Conservation (phyloP, 2,329 filamentous ascomycete species). For the Tetracladium maxilliforme region DNA sequence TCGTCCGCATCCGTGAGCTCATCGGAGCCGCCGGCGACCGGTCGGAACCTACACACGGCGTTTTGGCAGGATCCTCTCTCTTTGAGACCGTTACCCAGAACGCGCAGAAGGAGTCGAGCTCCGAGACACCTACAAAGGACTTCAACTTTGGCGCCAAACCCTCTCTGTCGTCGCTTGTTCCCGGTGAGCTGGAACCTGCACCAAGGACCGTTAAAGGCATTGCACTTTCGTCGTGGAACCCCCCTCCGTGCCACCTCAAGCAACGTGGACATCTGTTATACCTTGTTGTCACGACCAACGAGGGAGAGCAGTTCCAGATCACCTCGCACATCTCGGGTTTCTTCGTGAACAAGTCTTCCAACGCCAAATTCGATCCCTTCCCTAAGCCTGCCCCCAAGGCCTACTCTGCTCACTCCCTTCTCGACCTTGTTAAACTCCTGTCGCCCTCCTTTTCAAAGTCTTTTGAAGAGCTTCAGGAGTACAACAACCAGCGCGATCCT, state of each 20-base stretch:
- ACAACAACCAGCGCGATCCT: conserved; percentile 74
- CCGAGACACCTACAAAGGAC: conserved; percentile 28
- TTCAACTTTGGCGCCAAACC: conserved; percentile 66
- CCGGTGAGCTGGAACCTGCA: conserved; percentile 46
- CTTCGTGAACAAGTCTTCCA: conserved; percentile 93
- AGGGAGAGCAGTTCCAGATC: conserved; percentile 89
- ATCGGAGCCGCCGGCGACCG: conserved; percentile 85
- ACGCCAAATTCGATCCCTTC: conserved; percentile 85
- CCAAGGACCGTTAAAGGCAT: conserved; percentile 89
- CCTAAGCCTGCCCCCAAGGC: conserved; percentile 69
- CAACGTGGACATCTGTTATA: conserved; percentile 91
- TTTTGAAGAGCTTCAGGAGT: conserved; percentile 69
- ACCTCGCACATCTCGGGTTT: conserved; percentile 91
- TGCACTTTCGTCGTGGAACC: conserved; percentile 88
- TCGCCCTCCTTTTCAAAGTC: conserved; percentile 70
- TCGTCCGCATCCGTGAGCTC: conserved; percentile 80
- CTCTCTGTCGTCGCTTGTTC: conserved; percentile 56
- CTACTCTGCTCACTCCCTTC: conserved; percentile 68
- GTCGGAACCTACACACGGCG: conserved; percentile 73
- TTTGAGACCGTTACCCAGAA: conserved; percentile 56
- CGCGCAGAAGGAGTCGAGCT: conserved; percentile 16
- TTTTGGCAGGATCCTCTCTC: conserved; percentile 71
- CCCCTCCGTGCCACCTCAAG: conserved; percentile 78
- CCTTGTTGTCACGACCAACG: conserved; percentile 74
- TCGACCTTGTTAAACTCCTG: conserved; percentile 62